Conservation (phyloP, 2,329 filamentous ascomycete genomes). For the Calonectria honghensis region DNA sequence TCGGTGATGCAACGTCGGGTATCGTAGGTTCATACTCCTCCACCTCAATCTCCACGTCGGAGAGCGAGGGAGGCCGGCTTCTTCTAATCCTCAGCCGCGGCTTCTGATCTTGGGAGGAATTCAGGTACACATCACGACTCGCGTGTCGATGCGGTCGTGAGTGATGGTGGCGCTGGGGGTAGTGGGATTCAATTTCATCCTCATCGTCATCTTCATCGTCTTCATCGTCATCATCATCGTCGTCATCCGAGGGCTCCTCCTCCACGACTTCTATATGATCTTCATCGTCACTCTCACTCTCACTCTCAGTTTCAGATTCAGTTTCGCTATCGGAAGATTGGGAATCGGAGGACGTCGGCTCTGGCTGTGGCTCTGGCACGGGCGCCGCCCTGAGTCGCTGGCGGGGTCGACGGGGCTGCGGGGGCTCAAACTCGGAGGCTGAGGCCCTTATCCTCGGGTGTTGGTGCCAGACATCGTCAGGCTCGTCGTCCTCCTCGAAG, state of each 20-base stretch:
- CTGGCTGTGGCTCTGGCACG: slow-evolving; percentile 22
- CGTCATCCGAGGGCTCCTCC: slow-evolving; percentile 37
- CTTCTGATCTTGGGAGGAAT: slow-evolving; percentile 52
- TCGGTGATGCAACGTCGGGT: slow-evolving; percentile 56
- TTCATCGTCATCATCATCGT: slow-evolving; percentile 25
- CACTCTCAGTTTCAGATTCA: slow-evolving; percentile 22
- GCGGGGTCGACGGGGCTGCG: slow-evolving; percentile 20
- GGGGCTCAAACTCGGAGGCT: slow-evolving; percentile 27
- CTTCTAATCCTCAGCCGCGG: slow-evolving; percentile 49
- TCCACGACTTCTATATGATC: slow-evolving; percentile 53
- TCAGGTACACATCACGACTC: slow-evolving; percentile 55
- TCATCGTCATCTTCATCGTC: slow-evolving; percentile 35
- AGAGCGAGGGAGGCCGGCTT: slow-evolving; percentile 43
- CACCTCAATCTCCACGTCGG: slow-evolving; percentile 53
- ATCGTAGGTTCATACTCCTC: slow-evolving; percentile 50
- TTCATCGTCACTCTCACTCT: slow-evolving; percentile 42
- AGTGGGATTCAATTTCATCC: slow-evolving; percentile 55
- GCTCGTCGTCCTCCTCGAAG: slow-evolving; percentile 53
- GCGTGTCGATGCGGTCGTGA: slow-evolving; percentile 42
- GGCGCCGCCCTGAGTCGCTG: slow-evolving; percentile 15
- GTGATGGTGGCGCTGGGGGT: slow-evolving; percentile 46
- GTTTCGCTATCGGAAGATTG: slow-evolving; percentile 33
- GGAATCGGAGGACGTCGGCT: slow-evolving; percentile 27
- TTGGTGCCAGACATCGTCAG: slow-evolving; percentile 29
- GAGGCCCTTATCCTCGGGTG: slow-evolving; percentile 8